Conservation (phyloP, 768 basidiomycete species). For the Mycena leptocephala region DNA sequence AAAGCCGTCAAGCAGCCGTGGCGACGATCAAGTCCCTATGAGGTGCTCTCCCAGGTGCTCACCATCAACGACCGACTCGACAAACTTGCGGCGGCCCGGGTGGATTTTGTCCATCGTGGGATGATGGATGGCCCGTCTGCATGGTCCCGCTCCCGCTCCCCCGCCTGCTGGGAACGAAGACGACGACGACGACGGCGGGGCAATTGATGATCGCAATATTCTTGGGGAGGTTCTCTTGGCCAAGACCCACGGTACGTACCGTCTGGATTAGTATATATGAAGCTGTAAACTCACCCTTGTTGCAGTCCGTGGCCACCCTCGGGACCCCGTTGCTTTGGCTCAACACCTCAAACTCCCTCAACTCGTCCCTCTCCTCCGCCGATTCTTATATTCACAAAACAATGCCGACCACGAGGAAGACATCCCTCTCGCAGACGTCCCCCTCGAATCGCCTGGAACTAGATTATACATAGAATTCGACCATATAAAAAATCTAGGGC, state of each 20-base stretch:
- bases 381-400: slow-evolving; percentile 45
- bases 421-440: slow-evolving; percentile 15
- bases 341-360: neutral
- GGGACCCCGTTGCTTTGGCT: neutral
- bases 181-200: neutral
- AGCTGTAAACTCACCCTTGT: too few relatives aligned
- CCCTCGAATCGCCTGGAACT: too few relatives aligned
- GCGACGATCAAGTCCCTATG: neutral
- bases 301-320: neutral
- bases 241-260: neutral
- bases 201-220: neutral
- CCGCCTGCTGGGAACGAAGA: neutral
- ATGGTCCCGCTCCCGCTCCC: too few relatives aligned
- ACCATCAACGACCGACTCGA: neutral
- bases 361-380: neutral
- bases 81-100: neutral
- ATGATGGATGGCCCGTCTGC: neutral
- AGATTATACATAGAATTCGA: too few relatives aligned
- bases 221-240: neutral
- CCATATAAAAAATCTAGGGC: too few relatives aligned
- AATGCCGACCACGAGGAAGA: slow-evolving; percentile 28
- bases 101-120: neutral
- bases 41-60: neutral
- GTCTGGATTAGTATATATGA: too few relatives aligned
- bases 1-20: slow-evolving; percentile 47